These are phyloP conservation scores for Serpula lacrymans DNA, from an alignment of 768 basidiomycete genomes.

Conservation along the genomic window DNA sequence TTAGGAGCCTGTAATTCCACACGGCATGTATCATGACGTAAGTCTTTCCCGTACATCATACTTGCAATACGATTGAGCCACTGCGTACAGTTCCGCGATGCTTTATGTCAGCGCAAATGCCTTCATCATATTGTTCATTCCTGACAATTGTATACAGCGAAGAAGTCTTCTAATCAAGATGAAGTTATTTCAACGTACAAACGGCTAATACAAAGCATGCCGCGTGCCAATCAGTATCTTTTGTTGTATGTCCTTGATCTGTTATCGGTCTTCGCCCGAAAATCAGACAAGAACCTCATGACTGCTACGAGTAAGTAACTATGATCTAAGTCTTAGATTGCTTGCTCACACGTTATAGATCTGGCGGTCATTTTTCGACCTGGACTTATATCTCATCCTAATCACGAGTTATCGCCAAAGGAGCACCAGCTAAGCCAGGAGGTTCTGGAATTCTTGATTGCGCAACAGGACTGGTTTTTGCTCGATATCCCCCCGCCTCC, in stretches of 20 bases:
- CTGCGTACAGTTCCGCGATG: slow-evolving; percentile 66
- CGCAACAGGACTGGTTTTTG: slow-evolving; percentile 95
- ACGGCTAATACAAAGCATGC: slow-evolving; percentile 77
- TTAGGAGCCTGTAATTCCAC: slow-evolving; percentile 93
- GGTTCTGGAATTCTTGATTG: slow-evolving; percentile 93
- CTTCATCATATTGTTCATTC: slow-evolving; percentile 3
- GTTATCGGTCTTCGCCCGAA: slow-evolving; percentile 90
- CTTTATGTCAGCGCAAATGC: slow-evolving; percentile 49
- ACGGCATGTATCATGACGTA: slow-evolving; percentile 84
- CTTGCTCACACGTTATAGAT: slow-evolving; percentile 45
- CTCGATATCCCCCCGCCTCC: slow-evolving; percentile 79
- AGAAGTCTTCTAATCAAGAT: slow-evolving; percentile 63
- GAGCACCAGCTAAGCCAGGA: slow-evolving; percentile 87
- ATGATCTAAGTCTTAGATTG: slow-evolving; percentile 4
- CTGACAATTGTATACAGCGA: slow-evolving; percentile 42
- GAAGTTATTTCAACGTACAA: slow-evolving; percentile 80
- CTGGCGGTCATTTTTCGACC: slow-evolving; percentile 97
- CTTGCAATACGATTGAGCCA: slow-evolving; percentile 6
- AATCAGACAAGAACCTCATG: slow-evolving; percentile 93
- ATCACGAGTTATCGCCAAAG: slow-evolving; percentile 79
- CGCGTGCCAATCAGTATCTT: slow-evolving; percentile 91
- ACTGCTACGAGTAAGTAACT: slow-evolving; percentile 77
- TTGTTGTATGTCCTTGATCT: slow-evolving; percentile 95
- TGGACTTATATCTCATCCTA: slow-evolving; percentile 85
- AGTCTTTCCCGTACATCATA: too few species aligned